phyloP scores from a whole-genome alignment of 176 grass and related monocot species.

The Oryza glaberrima region DNA sequence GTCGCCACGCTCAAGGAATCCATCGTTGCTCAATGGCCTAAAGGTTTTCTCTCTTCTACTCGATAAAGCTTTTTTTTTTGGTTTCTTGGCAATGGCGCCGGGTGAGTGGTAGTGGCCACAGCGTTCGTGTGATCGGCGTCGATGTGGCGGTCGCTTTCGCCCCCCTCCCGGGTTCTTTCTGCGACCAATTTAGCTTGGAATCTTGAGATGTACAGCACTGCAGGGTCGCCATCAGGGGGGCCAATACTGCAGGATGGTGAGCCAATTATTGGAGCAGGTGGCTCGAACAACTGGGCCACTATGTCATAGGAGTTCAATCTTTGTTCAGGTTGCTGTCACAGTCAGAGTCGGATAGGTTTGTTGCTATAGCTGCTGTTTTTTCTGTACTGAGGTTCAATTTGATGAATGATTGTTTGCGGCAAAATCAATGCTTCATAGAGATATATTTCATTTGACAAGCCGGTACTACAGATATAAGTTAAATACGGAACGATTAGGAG shows the following conservation, averaged over 20 bases:
- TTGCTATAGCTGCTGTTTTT: neutral
- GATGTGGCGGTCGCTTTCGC: constrained; percentile 29
- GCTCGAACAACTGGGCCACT: neutral
- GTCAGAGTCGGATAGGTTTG: neutral
- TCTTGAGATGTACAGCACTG: constrained; percentile 42
- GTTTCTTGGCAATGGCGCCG: constrained; percentile 17
- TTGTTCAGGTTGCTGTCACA: constrained; percentile 9
- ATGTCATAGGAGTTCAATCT: neutral
- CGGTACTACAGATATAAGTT: neutral
- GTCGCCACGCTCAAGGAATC: constrained; percentile 80
- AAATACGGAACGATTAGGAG: neutral
- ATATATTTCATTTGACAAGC: neutral
- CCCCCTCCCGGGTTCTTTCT: constrained; percentile 18
- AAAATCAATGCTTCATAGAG: neutral
- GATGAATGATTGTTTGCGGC: neutral
- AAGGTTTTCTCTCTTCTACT: constrained; percentile 42
- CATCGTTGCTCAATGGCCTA: constrained; percentile 85
- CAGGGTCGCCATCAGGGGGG: constrained; percentile 22
- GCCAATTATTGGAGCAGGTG: constrained; percentile 36
- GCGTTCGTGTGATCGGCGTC: constrained; percentile 36
- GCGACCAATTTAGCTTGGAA: constrained; percentile 44
- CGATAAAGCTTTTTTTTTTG: neutral
- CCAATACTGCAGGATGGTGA: neutral
- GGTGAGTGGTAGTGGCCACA: neutral
- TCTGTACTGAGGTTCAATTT: neutral